Evolutionary conservation across 371 early-diverging fungal species (phyloP).

Genomic region (Aphelidium insulamus): DNA sequence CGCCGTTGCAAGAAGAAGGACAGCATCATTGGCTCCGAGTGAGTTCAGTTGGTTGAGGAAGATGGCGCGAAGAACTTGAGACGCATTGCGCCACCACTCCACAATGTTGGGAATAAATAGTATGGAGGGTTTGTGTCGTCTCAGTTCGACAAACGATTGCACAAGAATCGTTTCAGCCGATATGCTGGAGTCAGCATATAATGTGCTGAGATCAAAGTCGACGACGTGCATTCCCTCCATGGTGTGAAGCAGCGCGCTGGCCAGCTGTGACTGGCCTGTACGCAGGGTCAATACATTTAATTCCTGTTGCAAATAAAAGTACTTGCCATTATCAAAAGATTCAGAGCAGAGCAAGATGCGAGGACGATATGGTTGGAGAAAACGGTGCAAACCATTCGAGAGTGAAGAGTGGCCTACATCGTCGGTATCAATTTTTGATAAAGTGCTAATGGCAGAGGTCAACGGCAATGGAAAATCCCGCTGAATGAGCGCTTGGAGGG

Average conservation of each 20-base stretch:
- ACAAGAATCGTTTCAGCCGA: constrained; percentile 16
- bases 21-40: constrained; percentile 17
- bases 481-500: constrained; percentile 4
- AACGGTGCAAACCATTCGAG: constrained; percentile 8
- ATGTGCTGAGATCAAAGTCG: not conserved
- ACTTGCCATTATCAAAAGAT: not conserved
- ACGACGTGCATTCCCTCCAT: not conserved
- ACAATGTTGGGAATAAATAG: constrained; percentile 21
- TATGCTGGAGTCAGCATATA: not conserved
- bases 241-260: constrained; percentile 3
- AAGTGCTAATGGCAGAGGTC: constrained; percentile 2
- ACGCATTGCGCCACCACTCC: constrained; percentile 17
- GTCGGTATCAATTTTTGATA: constrained; percentile 1
- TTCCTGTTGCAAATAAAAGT: not conserved
- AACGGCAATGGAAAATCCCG: not conserved
- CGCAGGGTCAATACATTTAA: too few species aligned
- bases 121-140: constrained; percentile 24
- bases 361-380: constrained; percentile 5
- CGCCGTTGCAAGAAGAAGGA: constrained; percentile 26
- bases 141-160: constrained; percentile 20
- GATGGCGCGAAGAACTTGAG: constrained; percentile 12
- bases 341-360: constrained; percentile 6
- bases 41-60: constrained; percentile 17
- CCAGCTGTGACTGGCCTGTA: too few species aligned
- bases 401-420: constrained; percentile 6